Evolutionary conservation across 2,329 filamentous ascomycete species (phyloP), one percentile per base, ranked within the genome.

Genomic region (Diaporthe australafricana): DNA sequence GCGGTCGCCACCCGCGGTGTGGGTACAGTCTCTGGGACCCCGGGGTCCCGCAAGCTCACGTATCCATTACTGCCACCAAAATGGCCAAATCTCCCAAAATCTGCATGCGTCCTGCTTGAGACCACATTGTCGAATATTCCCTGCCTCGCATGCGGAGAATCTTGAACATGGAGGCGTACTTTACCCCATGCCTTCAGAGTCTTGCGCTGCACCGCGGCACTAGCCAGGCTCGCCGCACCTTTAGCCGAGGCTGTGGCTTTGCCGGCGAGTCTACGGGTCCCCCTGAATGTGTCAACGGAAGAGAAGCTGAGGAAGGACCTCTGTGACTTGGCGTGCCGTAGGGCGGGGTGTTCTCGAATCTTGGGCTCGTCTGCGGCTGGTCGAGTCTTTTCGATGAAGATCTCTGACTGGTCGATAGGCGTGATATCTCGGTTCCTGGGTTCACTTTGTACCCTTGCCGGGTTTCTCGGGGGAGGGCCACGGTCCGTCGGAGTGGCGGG

Each of bases 271-370:
- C 50, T 57, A n/a, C 65, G 63, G 3, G 72, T 72, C 1, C 48
- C 68, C 12, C 42, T 60, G 62, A 73, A 56, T n/a, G 69, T 72
- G n/a, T 71, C 69, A n/a, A 60, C 60, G 2, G 69, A 72, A n/a
- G 72, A 69, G 63, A 60, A 55, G 56, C 69, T 71, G 7, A 66
- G 69, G 20, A 73, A 65, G 16, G 72, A 73, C 50, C 60, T 70
- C 7, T 72, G 72, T 12, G 72, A 73, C 17, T 68, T 47, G 16
- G 65, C 63, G 17, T 67, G 72, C 27, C 70, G 65, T 9, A 73
- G 70, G 6, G 72, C 70, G 2, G 71, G 71, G 53, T 57, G 69
- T 5, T 56, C 25, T 40, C 53, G 38, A 27, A 38, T 60, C 30
- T n/a, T 38, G 25, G 67, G 67, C 35, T 42, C 53, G 17, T 42